Evolutionary conservation across 768 basidiomycete genomes (phyloP).

Genomic region (Saitozyma sp.): DNA sequence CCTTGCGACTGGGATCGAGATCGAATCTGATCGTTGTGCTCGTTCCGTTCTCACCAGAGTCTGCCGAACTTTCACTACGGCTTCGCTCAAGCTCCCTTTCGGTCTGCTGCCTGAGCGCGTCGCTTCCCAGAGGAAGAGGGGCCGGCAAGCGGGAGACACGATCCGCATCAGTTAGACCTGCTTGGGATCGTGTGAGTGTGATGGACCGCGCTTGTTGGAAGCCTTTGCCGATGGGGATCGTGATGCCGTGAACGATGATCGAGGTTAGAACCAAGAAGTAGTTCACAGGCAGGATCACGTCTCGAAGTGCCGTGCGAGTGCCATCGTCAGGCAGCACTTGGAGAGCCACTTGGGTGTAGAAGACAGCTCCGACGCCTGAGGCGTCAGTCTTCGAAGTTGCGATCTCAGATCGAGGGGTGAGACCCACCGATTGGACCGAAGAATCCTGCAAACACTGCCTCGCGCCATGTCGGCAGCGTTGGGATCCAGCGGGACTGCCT

Average conservation of each 20-base stretch:
- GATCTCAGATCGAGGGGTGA: constrained; percentile 2
- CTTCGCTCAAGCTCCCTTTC: too few species aligned
- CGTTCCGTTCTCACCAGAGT: too few species aligned
- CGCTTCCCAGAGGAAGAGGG: background rate
- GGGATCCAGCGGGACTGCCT: constrained; percentile 43
- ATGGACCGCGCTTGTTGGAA: constrained; percentile 36
- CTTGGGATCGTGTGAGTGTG: constrained; percentile 29
- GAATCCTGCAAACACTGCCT: constrained; percentile 53
- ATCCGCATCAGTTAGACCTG: constrained; percentile 8
- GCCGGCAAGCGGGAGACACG: background rate
- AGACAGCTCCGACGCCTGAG: constrained; percentile 37
- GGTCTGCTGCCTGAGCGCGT: background rate
- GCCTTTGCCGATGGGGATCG: constrained; percentile 52
- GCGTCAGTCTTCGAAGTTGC: background rate
- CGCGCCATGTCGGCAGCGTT: constrained; percentile 37
- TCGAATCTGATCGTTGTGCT: too few species aligned
- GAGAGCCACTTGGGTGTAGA: constrained; percentile 53
- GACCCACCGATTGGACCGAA: constrained; percentile 50
- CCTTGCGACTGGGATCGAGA: too few species aligned
- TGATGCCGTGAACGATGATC: constrained; percentile 53
- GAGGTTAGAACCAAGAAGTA: constrained; percentile 53
- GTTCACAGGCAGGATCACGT: constrained; percentile 50
- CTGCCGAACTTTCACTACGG: too few species aligned
- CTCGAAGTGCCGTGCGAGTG: constrained; percentile 36
- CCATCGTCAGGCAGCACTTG: constrained; percentile 48